These are phyloP conservation scores for Hypoxylon trugodes DNA, from an alignment of 495 filamentous ascomycete species.

Conservation along the genomic window DNA sequence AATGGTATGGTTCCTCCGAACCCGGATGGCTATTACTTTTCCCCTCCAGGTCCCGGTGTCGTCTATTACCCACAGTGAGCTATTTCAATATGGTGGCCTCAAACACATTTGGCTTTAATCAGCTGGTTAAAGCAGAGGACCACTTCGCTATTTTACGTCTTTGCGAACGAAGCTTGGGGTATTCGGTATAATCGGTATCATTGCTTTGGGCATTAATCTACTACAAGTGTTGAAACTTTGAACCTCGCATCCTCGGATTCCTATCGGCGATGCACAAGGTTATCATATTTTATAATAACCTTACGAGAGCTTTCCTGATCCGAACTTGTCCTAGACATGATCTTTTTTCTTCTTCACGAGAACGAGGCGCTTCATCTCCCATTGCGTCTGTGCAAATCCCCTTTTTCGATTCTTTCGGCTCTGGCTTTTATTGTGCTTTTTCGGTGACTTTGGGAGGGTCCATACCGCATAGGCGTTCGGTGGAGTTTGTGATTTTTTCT, in stretches of 20 bases:
- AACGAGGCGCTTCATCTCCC: slow-evolving; percentile 3
- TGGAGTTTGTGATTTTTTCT: slow-evolving; percentile 30
- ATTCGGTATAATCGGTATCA: slow-evolving; percentile 10
- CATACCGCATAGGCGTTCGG: slow-evolving; percentile 43
- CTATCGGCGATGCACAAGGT: slow-evolving; percentile 20
- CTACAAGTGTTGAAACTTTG: slow-evolving; percentile 13
- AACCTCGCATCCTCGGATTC: slow-evolving; percentile 20
- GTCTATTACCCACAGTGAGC: slow-evolving; percentile 72
- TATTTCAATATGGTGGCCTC: background rate
- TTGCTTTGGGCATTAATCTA: slow-evolving; percentile 14
- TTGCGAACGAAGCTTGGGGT: too few relatives aligned
- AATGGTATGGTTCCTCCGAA: slow-evolving; percentile 82
- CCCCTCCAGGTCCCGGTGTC: slow-evolving; percentile 64
- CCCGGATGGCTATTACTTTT: slow-evolving; percentile 77
- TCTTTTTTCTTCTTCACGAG: too few relatives aligned
- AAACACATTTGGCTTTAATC: slow-evolving; percentile 10
- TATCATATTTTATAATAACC: slow-evolving; percentile 17
- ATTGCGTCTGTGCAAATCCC: slow-evolving; percentile 1
- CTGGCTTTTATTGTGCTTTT: slow-evolving; percentile 25
- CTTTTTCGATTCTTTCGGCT: slow-evolving; percentile 23
- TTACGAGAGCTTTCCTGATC: slow-evolving; percentile 4
- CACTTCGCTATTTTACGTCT: too few relatives aligned
- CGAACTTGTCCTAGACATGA: background rate
- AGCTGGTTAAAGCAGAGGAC: background rate
- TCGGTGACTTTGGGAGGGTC: slow-evolving; percentile 19